phyloP scores from a whole-genome alignment of 257 asterid genomes.

The Solanum bukasovii region DNA sequence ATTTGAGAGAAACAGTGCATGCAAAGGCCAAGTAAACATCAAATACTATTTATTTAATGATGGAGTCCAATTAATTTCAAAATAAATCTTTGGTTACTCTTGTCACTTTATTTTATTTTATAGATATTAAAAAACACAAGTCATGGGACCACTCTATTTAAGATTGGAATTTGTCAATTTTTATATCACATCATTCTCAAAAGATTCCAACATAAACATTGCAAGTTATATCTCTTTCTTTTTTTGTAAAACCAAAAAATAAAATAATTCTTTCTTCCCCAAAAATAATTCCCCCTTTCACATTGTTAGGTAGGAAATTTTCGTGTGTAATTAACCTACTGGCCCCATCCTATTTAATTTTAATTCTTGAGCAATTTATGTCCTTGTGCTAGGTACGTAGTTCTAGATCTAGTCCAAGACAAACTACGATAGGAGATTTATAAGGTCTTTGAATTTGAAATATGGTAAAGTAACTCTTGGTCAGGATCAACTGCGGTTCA shows the following conservation, averaged over 20 bases:
- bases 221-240: neutral
- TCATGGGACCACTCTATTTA: neutral
- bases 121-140: neutral
- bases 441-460: neutral
- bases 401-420: neutral
- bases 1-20: neutral
- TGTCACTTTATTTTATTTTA: neutral
- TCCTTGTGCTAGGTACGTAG: neutral
- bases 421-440: neutral
- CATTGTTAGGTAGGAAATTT: neutral
- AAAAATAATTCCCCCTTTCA: neutral
- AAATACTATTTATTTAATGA: neutral
- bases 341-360: neutral
- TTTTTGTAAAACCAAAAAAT: neutral
- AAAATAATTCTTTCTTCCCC: neutral
- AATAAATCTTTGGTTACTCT: neutral
- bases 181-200: neutral
- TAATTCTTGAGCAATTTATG: neutral
- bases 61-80: neutral
- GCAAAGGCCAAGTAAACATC: neutral
- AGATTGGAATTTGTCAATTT: neutral
- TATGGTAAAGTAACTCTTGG: neutral
- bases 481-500: neutral
- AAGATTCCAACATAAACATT: neutral
- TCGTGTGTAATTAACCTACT: neutral